A percentile compares a stretch with the other conserved stretches of the same genome.
Conservation (phyloP, 495 filamentous ascomycete genomes). For the Xylaria grammica region DNA sequence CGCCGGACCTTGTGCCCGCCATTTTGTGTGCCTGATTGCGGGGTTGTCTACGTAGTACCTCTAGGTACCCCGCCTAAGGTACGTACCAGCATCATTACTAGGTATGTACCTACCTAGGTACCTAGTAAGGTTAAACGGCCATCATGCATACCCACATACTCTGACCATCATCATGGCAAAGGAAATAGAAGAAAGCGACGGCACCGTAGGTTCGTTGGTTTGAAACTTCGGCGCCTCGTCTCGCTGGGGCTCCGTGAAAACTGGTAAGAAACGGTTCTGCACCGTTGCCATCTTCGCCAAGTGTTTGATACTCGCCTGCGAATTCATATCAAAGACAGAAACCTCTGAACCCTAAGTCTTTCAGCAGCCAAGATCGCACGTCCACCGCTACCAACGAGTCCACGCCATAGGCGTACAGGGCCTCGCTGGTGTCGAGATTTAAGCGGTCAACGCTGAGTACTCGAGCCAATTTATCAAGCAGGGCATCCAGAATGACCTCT, state of each 20-base stretch:
- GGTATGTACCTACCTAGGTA: no score
- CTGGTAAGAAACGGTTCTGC: slow-evolving; percentile 15
- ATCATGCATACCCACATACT: background rate
- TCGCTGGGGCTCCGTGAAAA: slow-evolving; percentile 4
- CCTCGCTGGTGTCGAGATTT: slow-evolving; percentile 23
- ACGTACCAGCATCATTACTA: no score
- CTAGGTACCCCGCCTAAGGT: no score
- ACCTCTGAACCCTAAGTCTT: slow-evolving; percentile 42
- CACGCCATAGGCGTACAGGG: slow-evolving; percentile 41
- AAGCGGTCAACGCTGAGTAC: slow-evolving; percentile 10
- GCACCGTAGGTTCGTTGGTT: background rate
- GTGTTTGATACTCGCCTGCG: slow-evolving; percentile 15
- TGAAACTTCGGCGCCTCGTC: background rate
- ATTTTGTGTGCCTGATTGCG: no score
- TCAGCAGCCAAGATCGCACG: slow-evolving; percentile 50
- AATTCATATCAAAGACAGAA: slow-evolving; percentile 43
- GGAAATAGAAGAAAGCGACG: background rate
- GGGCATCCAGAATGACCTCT: slow-evolving; percentile 13
- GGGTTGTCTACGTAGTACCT: no score
- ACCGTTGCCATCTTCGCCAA: slow-evolving; percentile 18
- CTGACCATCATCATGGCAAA: background rate
- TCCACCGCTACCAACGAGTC: slow-evolving; percentile 59
- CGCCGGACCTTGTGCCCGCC: no score
- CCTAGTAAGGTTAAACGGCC: no score
- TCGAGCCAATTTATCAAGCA: slow-evolving; percentile 16